These are phyloP conservation scores for Aspergillus udagawae DNA, from an alignment of 2,329 filamentous ascomycete genomes.

Conservation along the genomic window DNA sequence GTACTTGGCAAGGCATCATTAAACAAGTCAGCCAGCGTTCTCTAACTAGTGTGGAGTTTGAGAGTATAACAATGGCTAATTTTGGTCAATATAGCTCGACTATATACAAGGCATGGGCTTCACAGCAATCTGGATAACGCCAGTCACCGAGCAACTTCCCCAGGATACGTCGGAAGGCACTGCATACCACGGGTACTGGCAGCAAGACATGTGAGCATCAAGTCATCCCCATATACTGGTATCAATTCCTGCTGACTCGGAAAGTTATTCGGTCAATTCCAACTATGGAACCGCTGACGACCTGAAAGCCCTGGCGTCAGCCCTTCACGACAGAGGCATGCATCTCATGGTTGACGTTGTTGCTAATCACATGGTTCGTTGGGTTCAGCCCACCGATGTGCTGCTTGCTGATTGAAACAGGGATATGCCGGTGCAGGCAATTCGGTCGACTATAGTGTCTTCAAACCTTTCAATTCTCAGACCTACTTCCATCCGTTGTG, in stretches of 20 bases:
- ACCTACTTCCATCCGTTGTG: slow-evolving; percentile 62
- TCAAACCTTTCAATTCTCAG: slow-evolving; percentile 52
- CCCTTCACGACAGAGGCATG: slow-evolving; percentile 54
- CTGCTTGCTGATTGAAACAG: slow-evolving; percentile 17
- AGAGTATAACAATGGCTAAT: neutral
- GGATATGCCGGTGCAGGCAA: slow-evolving; percentile 45
- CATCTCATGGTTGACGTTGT: slow-evolving; percentile 61
- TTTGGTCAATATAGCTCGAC: slow-evolving; percentile 34
- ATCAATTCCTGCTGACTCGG: neutral
- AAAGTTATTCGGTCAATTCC: slow-evolving; percentile 50
- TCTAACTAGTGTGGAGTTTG: too few species aligned
- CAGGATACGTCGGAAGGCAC: slow-evolving; percentile 35
- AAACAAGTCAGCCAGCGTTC: slow-evolving; percentile 23
- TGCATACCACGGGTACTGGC: slow-evolving; percentile 50
- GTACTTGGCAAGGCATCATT: slow-evolving; percentile 48
- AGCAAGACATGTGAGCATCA: slow-evolving; percentile 41
- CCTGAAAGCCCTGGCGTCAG: slow-evolving; percentile 53
- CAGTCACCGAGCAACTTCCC: slow-evolving; percentile 38
- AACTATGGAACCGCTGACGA: slow-evolving; percentile 59
- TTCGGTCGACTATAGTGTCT: slow-evolving; percentile 51
- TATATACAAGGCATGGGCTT: slow-evolving; percentile 49
- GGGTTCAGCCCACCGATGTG: neutral
- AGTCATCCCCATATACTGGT: neutral
- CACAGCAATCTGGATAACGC: slow-evolving; percentile 49
- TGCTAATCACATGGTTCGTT: slow-evolving; percentile 50